These are phyloP conservation scores for Teratosphaeriaceae sp. DNA, from an alignment of 2,329 filamentous ascomycete species.

Conservation along the genomic window DNA sequence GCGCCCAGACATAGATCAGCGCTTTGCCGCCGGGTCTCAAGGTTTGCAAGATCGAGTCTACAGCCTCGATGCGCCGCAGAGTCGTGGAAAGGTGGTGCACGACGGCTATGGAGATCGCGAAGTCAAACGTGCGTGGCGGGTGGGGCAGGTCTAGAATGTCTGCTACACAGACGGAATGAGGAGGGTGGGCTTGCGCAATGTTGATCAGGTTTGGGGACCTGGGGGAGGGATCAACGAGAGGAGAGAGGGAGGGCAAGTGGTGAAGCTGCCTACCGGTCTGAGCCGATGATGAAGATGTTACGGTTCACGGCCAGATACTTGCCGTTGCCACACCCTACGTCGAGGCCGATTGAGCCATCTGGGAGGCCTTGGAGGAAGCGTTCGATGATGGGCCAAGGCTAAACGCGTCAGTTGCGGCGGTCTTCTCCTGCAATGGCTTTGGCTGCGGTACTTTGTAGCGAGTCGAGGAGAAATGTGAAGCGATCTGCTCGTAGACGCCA, in stretches of 20 bases:
- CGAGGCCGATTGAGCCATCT: slow-evolving; percentile 72
- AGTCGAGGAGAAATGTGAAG: slow-evolving; percentile 75
- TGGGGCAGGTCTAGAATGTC: slow-evolving; percentile 83
- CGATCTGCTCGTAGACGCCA: slow-evolving; percentile 81
- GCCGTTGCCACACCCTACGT: slow-evolving; percentile 94
- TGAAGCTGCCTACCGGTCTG: slow-evolving; percentile 62
- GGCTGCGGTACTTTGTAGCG: slow-evolving; percentile 61
- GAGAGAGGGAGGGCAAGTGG: slow-evolving; percentile 12
- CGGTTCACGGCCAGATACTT: slow-evolving; percentile 84
- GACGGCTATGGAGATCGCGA: slow-evolving; percentile 89
- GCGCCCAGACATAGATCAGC: slow-evolving; percentile 88
- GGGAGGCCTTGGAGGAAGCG: slow-evolving; percentile 62
- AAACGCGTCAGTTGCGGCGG: not conserved
- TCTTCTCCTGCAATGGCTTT: too few species aligned
- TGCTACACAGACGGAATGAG: slow-evolving; percentile 67
- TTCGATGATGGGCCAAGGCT: slow-evolving; percentile 90
- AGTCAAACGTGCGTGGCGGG: slow-evolving; percentile 61
- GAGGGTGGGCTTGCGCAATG: slow-evolving; percentile 52
- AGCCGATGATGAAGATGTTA: slow-evolving; percentile 71
- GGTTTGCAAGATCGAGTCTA: slow-evolving; percentile 63
- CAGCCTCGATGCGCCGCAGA: slow-evolving; percentile 63
- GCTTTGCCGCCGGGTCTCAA: slow-evolving; percentile 57
- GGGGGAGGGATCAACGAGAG: slow-evolving; percentile 12
- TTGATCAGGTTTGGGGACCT: slow-evolving; percentile 53
- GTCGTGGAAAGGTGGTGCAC: slow-evolving; percentile 85